Percentiles rank a stretch among this genome's conserved stretches.
phyloP scores from a whole-genome alignment of 768 basidiomycete genomes.

The Austroboletus eburneus region DNA sequence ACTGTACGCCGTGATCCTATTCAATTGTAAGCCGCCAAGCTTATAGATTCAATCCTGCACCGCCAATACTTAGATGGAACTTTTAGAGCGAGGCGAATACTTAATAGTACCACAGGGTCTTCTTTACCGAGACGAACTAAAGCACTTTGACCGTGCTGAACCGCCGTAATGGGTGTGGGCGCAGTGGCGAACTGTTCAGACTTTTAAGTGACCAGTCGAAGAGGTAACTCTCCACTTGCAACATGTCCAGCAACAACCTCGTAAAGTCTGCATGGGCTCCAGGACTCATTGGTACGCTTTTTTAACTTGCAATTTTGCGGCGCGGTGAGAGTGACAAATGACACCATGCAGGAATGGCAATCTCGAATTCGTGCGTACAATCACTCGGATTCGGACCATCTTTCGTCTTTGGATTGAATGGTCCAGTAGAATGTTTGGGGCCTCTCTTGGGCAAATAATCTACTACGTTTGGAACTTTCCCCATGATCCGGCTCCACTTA shows the following conservation, averaged over 20 bases:
- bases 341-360: not conserved
- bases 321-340: not conserved
- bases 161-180: too few relatives aligned
- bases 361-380: slow-evolving; percentile 7
- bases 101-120: too few relatives aligned
- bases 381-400: not conserved
- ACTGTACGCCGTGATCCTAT: too few relatives aligned
- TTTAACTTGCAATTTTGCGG: not conserved
- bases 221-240: too few relatives aligned
- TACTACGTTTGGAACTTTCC: slow-evolving; percentile 8
- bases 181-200: too few relatives aligned
- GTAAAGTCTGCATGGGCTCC: slow-evolving; percentile 8
- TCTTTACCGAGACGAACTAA: too few relatives aligned
- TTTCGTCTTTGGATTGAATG: not conserved
- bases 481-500: slow-evolving; percentile 3
- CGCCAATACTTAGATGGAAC: too few relatives aligned
- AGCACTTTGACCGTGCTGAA: too few relatives aligned
- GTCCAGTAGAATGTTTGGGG: slow-evolving; percentile 10
- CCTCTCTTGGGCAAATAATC: slow-evolving; percentile 2
- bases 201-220: too few relatives aligned
- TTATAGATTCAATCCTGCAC: too few relatives aligned
- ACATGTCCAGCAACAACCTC: slow-evolving; percentile 6
- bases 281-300: slow-evolving; percentile 5
- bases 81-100: too few relatives aligned
- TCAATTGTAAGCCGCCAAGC: too few relatives aligned